phyloP scores from a whole-genome alignment of 495 filamentous ascomycete genomes.

The Clavariopsis aquatica region DNA sequence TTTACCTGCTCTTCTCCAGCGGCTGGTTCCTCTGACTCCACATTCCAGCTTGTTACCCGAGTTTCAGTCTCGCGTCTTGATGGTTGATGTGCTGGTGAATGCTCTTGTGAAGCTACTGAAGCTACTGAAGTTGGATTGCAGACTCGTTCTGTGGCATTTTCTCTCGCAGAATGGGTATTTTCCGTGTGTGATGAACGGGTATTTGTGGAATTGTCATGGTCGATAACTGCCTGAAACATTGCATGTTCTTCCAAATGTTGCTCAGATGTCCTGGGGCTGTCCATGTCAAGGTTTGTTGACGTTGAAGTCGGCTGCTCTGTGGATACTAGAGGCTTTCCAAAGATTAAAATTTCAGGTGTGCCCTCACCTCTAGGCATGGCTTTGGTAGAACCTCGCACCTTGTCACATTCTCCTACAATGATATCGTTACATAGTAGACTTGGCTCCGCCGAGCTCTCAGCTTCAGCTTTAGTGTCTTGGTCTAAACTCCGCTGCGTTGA shows the following conservation, averaged over 20 bases:
- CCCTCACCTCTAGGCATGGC: not conserved
- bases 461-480: not conserved
- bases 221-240: not conserved
- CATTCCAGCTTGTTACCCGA: not conserved
- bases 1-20: not conserved
- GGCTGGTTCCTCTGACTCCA: not conserved
- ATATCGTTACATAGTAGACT: not conserved
- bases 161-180: not conserved
- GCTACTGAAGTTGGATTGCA: too few relatives aligned
- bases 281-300: not conserved
- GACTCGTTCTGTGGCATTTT: not conserved
- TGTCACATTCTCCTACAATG: not conserved
- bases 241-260: not conserved
- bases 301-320: not conserved
- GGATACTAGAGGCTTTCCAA: not conserved
- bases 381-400: not conserved
- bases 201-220: not conserved
- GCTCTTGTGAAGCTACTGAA: not conserved
- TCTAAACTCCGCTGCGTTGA: not conserved
- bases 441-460: not conserved
- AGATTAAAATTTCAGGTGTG: not conserved
- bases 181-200: not conserved
- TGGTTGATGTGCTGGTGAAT: not conserved
- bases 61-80: not conserved
- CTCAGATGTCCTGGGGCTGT: not conserved